These are phyloP conservation scores for Zea mays DNA, from an alignment of 176 grass and related monocot genomes.

Conservation along the genomic window Zm-B73-REFERENCE-NAM-5.0 NC_050097.1:92759001-92759500, in stretches of 20 bases:
- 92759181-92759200: neutral
- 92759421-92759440: slow-evolving; percentile 31
- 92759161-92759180: slow-evolving; percentile 28
- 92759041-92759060: slow-evolving; percentile 22
- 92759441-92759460: too few relatives aligned
- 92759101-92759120: slow-evolving; percentile 29
- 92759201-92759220: neutral
- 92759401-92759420: slow-evolving; percentile 15
- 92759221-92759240: neutral
- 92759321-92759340: neutral
- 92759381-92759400: too few relatives aligned
- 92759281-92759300: slow-evolving; percentile 42
- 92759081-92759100: slow-evolving; percentile 2
- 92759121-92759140: slow-evolving; percentile 50
- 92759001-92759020: too few relatives aligned
- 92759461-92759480: too few relatives aligned
- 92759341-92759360: slow-evolving; percentile 14
- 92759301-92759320: slow-evolving; percentile 14
- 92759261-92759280: too few relatives aligned
- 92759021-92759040: slow-evolving; percentile 4
- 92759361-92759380: slow-evolving; percentile 37
- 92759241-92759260: neutral
- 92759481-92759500: too few relatives aligned
- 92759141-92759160: slow-evolving; percentile 32
- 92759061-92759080: slow-evolving; percentile 20